Conservation (phyloP, 441 rosid species). For the California macrophylla region DNA sequence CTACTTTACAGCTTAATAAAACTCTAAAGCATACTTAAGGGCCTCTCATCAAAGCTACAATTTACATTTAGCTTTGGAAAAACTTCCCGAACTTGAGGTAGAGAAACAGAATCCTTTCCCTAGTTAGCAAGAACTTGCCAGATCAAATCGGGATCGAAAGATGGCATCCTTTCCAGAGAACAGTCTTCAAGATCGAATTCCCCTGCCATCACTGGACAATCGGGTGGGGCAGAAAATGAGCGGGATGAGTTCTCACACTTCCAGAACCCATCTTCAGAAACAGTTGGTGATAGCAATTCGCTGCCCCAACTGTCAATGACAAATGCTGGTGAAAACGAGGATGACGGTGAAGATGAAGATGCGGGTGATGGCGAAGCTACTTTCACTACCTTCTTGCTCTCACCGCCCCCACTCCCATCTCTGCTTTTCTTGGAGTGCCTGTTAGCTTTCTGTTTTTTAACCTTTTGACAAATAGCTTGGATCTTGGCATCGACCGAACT, state of each 20-base stretch:
- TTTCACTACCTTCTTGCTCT: slow-evolving; percentile 18
- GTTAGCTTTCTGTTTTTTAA: slow-evolving; percentile 51
- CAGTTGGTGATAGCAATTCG: slow-evolving; percentile 33
- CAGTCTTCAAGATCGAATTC: slow-evolving; percentile 41
- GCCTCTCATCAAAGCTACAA: slow-evolving; percentile 13
- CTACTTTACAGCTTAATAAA: slow-evolving; percentile 5
- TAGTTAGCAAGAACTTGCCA: slow-evolving; percentile 88
- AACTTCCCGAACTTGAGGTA: background rate
- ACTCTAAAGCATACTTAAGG: background rate
- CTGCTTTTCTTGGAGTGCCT: slow-evolving; percentile 36
- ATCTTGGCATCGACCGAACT: slow-evolving; percentile 72
- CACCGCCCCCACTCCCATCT: background rate
- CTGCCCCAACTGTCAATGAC: slow-evolving; percentile 33
- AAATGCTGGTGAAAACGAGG: slow-evolving; percentile 23
- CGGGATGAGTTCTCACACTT: slow-evolving; percentile 39
- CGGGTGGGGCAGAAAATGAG: slow-evolving; percentile 30
- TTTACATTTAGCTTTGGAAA: slow-evolving; percentile 20
- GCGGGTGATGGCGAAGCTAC: slow-evolving; percentile 10
- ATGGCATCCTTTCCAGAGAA: slow-evolving; percentile 74
- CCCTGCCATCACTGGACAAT: slow-evolving; percentile 23
- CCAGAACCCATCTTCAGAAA: slow-evolving; percentile 41
- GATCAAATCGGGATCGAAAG: slow-evolving; percentile 77
- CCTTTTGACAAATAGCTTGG: slow-evolving; percentile 73
- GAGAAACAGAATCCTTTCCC: slow-evolving; percentile 7
- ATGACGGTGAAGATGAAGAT: slow-evolving; percentile 35